Evolutionary conservation across 352 stramenopile species (phyloP).

Genomic region (Globisporangium echinulatum): DNA sequence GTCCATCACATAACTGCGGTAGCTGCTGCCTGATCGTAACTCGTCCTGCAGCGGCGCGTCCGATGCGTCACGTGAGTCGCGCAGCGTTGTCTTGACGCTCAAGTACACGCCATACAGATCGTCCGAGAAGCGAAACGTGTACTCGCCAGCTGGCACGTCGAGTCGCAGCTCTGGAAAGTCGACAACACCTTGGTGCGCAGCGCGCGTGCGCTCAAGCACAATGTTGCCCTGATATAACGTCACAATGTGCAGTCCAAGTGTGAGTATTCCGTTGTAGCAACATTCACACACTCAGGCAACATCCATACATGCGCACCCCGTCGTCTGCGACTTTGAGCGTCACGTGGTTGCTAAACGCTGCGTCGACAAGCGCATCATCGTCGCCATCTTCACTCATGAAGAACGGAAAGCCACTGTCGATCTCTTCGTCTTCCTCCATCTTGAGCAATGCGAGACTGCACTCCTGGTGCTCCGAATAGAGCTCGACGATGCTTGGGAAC

Average conservation of each 20-base stretch:
- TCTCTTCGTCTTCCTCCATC: conserved; percentile 75
- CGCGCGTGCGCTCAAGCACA: conserved; percentile 50
- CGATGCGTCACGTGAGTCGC: conserved; percentile 35
- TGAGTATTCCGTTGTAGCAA: too few species aligned
- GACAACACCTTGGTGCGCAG: conserved; percentile 39
- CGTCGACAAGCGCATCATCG: conserved; percentile 55
- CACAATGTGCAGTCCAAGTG: too few species aligned
- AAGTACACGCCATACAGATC: conserved; percentile 52
- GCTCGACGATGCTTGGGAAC: conserved; percentile 62
- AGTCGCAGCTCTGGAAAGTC: conserved; percentile 53
- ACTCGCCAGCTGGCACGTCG: conserved; percentile 56
- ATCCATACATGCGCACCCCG: conserved; percentile 23
- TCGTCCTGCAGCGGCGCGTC: conserved; percentile 28
- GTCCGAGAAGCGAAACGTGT: conserved; percentile 65
- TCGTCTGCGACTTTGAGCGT: conserved; percentile 47
- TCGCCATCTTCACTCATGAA: conserved; percentile 67
- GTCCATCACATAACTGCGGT: conserved; percentile 25
- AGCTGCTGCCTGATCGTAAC: too few species aligned
- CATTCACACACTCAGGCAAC: too few species aligned
- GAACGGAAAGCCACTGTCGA: conserved; percentile 44
- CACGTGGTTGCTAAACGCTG: conserved; percentile 62
- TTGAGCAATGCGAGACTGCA: conserved; percentile 62
- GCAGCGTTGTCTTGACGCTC: conserved; percentile 42
- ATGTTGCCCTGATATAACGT: conserved; percentile 50
- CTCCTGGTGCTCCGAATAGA: conserved; percentile 64